phyloP scores from a whole-genome alignment of 2,329 filamentous ascomycete species.

The Tolypocladium guangdongense region DNA sequence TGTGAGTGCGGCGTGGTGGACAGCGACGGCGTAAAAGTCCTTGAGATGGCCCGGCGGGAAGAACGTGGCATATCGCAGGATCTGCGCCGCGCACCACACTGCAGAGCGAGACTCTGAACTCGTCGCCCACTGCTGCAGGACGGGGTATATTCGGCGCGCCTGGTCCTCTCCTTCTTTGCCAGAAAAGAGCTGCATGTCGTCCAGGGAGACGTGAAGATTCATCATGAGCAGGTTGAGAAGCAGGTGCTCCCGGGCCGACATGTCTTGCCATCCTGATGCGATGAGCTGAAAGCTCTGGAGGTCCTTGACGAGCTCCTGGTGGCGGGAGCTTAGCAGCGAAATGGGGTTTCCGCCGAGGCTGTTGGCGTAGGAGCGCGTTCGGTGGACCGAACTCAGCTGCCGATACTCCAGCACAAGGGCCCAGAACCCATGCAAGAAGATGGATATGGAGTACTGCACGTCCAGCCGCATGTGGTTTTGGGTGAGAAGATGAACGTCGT shows the following conservation, averaged over 20 bases:
- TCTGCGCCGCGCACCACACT: conserved; percentile 58
- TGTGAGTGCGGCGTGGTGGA: conserved; percentile 57
- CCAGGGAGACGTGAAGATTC: conserved; percentile 52
- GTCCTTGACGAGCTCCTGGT: conserved; percentile 50
- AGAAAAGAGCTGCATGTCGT: conserved; percentile 56
- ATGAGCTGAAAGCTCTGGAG: conserved; percentile 36
- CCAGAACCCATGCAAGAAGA: conserved; percentile 57
- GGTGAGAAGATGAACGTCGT: conserved; percentile 41
- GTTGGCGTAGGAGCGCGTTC: conserved; percentile 35
- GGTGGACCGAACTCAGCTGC: conserved; percentile 41
- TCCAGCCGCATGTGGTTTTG: conserved; percentile 41
- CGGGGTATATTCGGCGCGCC: conserved; percentile 46
- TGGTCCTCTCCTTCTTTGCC: conserved; percentile 58
- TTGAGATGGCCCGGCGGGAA: conserved; percentile 44
- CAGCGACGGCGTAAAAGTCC: conserved; percentile 56
- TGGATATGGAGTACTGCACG: conserved; percentile 41
- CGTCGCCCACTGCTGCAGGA: conserved; percentile 47
- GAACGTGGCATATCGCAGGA: conserved; percentile 46
- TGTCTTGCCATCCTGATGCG: conserved; percentile 30
- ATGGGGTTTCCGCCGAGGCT: conserved; percentile 27
- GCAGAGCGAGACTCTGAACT: conserved; percentile 46
- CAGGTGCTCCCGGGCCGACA: conserved; percentile 34
- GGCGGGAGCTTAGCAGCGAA: conserved; percentile 40
- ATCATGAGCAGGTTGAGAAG: conserved; percentile 47
- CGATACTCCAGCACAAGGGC: conserved; percentile 56